These are phyloP conservation scores for Cucurbita maxima DNA, from an alignment of 306 rosid species.

Conservation along the genomic window DNA sequence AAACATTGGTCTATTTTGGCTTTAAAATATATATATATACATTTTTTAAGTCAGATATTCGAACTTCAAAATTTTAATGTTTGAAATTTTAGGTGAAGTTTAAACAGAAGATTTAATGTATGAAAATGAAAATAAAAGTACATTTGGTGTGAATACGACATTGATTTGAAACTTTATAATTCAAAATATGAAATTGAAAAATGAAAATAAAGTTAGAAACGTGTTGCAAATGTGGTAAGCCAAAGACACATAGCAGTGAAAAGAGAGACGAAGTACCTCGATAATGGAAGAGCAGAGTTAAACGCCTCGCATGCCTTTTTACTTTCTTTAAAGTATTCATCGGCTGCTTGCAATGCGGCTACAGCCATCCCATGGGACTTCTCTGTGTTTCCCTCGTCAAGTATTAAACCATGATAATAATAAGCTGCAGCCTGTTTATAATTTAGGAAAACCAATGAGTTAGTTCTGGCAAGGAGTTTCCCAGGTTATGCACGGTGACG, in stretches of 20 bases:
- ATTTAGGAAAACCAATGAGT: slow-evolving; percentile 12
- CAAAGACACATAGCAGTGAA: not conserved
- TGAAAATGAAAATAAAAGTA: not conserved
- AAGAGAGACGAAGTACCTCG: slow-evolving; percentile 30
- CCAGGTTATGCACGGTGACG: not conserved
- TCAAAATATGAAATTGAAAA: not conserved
- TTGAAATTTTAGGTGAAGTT: not conserved
- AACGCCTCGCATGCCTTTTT: slow-evolving; percentile 70
- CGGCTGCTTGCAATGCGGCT: slow-evolving; percentile 97
- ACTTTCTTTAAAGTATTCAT: slow-evolving; percentile 89
- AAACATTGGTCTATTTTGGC: too few species aligned
- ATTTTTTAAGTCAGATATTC: too few species aligned
- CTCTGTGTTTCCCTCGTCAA: slow-evolving; percentile 97
- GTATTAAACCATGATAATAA: slow-evolving; percentile 93
- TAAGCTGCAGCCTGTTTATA: slow-evolving; percentile 83
- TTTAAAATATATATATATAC: too few species aligned
- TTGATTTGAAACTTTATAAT: not conserved
- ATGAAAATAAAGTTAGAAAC: not conserved
- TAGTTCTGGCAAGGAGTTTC: not conserved
- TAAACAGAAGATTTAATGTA: not conserved
- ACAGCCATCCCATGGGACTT: slow-evolving; percentile 98
- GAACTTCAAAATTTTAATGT: too few species aligned
- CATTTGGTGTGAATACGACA: too few species aligned
- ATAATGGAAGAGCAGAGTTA: slow-evolving; percentile 56
- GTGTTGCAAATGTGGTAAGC: not conserved